A percentile compares a stretch with the other conserved stretches of the same genome.
Conservation (phyloP, 2,329 filamentous ascomycete genomes). For the Neobulgaria alba region DNA sequence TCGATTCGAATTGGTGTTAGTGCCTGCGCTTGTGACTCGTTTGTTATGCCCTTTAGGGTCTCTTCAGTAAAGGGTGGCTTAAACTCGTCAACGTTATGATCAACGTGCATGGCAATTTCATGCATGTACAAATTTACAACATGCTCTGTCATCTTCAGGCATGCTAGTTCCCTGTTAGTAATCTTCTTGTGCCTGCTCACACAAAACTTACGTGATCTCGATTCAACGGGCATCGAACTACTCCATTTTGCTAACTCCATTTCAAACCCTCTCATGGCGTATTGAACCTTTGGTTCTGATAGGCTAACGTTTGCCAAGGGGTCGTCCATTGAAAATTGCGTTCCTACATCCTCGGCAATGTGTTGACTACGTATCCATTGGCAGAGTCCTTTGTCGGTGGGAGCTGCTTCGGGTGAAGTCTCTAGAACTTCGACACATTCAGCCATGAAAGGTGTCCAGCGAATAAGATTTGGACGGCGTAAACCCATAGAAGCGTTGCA, state of each 20-base stretch:
- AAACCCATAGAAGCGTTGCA: constrained; percentile 36
- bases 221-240: constrained; percentile 32
- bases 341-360: constrained; percentile 47
- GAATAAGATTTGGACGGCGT: constrained; percentile 37
- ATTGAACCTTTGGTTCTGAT: constrained; percentile 45
- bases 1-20: constrained; percentile 36
- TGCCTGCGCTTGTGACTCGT: constrained; percentile 6
- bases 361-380: constrained; percentile 36
- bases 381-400: constrained; percentile 33
- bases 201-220: constrained; percentile 24
- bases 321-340: constrained; percentile 44
- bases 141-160: constrained; percentile 42
- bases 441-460: constrained; percentile 35
- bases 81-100: constrained; percentile 46
- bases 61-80: constrained; percentile 29
- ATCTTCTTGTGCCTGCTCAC: neutral
- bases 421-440: constrained; percentile 37
- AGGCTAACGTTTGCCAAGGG: constrained; percentile 37
- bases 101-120: constrained; percentile 49
- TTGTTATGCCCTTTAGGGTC: constrained; percentile 13
- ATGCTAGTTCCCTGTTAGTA: constrained; percentile 28
- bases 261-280: constrained; percentile 45
- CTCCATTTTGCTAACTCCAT: constrained; percentile 42
- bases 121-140: constrained; percentile 49
- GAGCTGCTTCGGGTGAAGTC: constrained; percentile 31